phyloP scores from a whole-genome alignment of 805 yeast genomes.

The Teunomyces tritomae region DNA sequence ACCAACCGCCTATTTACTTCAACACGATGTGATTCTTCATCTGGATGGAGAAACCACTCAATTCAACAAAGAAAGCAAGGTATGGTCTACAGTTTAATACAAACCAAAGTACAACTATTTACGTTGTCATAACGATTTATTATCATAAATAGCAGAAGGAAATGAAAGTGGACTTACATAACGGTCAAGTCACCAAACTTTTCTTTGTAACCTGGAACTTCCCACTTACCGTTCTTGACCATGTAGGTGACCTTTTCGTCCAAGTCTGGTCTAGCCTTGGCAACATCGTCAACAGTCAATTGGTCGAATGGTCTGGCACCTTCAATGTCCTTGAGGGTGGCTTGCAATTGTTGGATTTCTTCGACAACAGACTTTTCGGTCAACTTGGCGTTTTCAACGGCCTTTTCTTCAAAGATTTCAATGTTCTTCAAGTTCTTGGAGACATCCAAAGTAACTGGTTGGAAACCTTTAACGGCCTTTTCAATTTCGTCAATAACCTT shows the following conservation, averaged over 20 bases:
- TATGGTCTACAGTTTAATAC: neutral
- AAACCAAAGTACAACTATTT: neutral
- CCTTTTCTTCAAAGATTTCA: conserved; percentile 91
- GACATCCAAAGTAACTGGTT: conserved; percentile 82
- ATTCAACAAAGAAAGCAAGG: neutral
- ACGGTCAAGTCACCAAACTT: conserved; percentile 96
- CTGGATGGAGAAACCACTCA: conserved; percentile 1
- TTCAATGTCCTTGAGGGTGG: conserved; percentile 90
- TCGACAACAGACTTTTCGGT: conserved; percentile 86
- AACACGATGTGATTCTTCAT: neutral
- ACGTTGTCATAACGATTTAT: conserved; percentile 1
- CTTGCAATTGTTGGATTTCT: conserved; percentile 81
- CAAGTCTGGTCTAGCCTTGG: conserved; percentile 95
- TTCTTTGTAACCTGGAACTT: conserved; percentile 97
- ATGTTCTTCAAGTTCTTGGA: conserved; percentile 88
- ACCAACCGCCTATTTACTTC: neutral
- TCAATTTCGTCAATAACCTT: conserved; percentile 79
- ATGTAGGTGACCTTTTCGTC: conserved; percentile 92
- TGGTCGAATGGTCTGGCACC: conserved; percentile 97
- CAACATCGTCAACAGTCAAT: conserved; percentile 92
- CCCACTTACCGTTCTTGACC: conserved; percentile 97
- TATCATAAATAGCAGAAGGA: conserved; percentile 4
- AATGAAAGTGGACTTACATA: conserved; percentile 52
- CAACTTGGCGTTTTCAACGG: conserved; percentile 89
- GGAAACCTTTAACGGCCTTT: conserved; percentile 68